Conservation (phyloP, 169 alveolate genomes). For the Plasmodium gonderi region DNA sequence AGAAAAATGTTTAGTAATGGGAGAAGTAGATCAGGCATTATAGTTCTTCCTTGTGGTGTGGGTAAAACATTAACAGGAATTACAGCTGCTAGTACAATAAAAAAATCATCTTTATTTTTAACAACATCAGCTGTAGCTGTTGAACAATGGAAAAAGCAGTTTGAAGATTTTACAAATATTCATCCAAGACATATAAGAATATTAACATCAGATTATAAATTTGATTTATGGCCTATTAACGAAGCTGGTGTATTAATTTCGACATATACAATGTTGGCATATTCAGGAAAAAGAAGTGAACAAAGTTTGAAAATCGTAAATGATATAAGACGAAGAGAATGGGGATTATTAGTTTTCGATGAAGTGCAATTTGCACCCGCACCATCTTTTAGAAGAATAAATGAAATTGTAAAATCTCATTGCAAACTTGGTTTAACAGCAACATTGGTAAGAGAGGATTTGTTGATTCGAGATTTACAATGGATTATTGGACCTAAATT, state of each 20-base stretch:
- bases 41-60: slow-evolving; percentile 99
- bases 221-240: slow-evolving; percentile 88
- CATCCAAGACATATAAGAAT: slow-evolving; percentile 90
- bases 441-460: slow-evolving; percentile 99
- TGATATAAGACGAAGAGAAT: slow-evolving; percentile 92
- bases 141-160: slow-evolving; percentile 93
- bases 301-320: slow-evolving; percentile 89
- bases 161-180: slow-evolving; percentile 92
- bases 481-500: slow-evolving; percentile 99
- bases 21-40: slow-evolving; percentile 98
- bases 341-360: slow-evolving; percentile 98
- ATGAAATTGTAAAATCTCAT: slow-evolving; percentile 92
- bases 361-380: slow-evolving; percentile 99
- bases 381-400: slow-evolving; percentile 94
- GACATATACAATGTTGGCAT: slow-evolving; percentile 97
- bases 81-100: slow-evolving; percentile 97
- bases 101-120: slow-evolving; percentile 94
- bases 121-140: slow-evolving; percentile 94
- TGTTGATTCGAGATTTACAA: slow-evolving; percentile 96
- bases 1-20: slow-evolving; percentile 98
- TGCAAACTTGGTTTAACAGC: slow-evolving; percentile 99
- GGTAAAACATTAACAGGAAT: slow-evolving; percentile 99
- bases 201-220: slow-evolving; percentile 96
- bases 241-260: slow-evolving; percentile 96
- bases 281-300: slow-evolving; percentile 91